Base-by-base conservation (phyloP, 257 asterid species). In the Penstemon barbatus region DNA sequence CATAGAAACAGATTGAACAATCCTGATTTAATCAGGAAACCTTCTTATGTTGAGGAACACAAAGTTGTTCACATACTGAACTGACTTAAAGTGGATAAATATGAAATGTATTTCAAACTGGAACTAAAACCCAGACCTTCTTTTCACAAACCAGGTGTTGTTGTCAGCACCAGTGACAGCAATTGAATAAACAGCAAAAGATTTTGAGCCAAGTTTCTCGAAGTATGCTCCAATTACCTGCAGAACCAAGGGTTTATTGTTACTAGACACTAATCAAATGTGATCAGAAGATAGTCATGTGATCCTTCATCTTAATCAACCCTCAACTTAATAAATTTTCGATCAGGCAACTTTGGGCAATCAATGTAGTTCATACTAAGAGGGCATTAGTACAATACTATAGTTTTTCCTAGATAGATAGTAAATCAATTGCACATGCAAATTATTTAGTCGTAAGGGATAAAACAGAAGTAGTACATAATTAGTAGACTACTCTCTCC, bases 171-270 rank as follows among this genome's bases (percentile, higher is more conserved):
- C 97, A 57, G 90, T 87, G 63, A 89, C 95, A 59, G 91, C 95
- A 68, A 94, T 87, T 61, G 96, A 87, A 74, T 94, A 94, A 55
- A 94, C 99, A 19, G 98, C 99, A 81, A 94, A 91, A 56, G 99
- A 91, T 66, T 83, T 91, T 62, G 99, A 89, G 15, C 96, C 95
- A 74, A 81, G 83, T 81, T 87, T 89, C 87, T 94, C 99, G 71
- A 91, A 94, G 82, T 86, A 94, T 41, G 98, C 99, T 77, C 97
- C 97, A 71, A 87, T 77, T 46, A 91, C 96, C 99, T 94, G 95
- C 63, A 68, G 61, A 69, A 75, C 63, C 76, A 75, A 73, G 70
- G 69, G 71, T 54, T 10, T 40, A 63, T 55, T 52, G 53, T 81
- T 81, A 52, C 71, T 45, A 75, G 69, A 66, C 61, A 53, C 38